Evolutionary conservation across 805 yeast species (phyloP), one percentile per base, ranked within the genome.

Genomic region (Zygosaccharomyces kombuchaensis): DNA sequence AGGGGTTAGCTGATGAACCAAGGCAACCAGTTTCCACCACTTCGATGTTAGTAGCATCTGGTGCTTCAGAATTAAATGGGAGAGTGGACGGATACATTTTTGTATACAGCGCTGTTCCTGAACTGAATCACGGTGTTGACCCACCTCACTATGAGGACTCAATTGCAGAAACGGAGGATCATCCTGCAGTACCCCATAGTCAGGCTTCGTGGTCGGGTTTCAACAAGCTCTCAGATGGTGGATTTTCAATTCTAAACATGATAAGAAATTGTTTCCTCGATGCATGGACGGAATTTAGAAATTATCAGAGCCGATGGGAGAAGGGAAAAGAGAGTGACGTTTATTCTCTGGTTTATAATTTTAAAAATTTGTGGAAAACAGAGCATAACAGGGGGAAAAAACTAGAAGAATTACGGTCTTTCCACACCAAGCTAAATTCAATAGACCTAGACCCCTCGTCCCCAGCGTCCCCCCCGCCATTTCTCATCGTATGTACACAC

Each of bases 61-160:
- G 93, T 1, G 86, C 89, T 4, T 77, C 87, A 35, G 91, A 84
- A 48, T 63, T 85, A 54, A 84, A 85, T 58, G 90, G 89, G 4
- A 72, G 78, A 26, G 75, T 85, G n/a, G 84, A 83, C 59, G 91
- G 90, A 0, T 85, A 85, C 60, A 69, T 83, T 35, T 71, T 83
- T 30, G 80, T 82, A 38, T 85, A 84, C 61, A 76, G 82, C 45
- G 82, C 87, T 2, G 76, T 84, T 2, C 93, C 95, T 0, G 72
- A 77, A 17, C 54, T 69, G 26, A 70, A 69, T 39, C 58, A 58
- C 43, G 54, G 52, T 13, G 52, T 51, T 9, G 50, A 60, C 25
- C 87, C 87, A 0, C 90, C 90, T 1, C 64, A 71, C 0, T 83
- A 83, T 54, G 73, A 72, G 10, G 67, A 63, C 3, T 38, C 50